Base-by-base conservation (phyloP, 768 basidiomycete genomes). In the Amanita pseudoporphyria region DNA sequence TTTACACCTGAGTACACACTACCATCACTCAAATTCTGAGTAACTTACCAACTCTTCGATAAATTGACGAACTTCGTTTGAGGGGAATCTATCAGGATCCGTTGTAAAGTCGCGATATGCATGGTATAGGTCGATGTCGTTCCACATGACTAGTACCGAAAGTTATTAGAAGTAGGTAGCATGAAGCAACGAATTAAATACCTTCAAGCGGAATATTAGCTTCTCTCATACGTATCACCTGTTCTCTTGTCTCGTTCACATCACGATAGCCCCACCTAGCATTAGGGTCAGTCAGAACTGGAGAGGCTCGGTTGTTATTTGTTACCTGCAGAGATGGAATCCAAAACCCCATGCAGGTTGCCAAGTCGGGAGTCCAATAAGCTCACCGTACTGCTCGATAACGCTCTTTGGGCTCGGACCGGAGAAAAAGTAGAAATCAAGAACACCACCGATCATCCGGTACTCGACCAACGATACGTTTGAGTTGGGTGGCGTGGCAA, bases 351-450 rank as follows among this genome's bases (percentile, higher is more conserved):
- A 89, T 32, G 70, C 69, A 2, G 85, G 86, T 59, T 81, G 79
- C 77, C 83, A 81, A 26, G 76, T 77, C 3, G 87, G 84, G 33
- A 76, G 66, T 3, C 86, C 86, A 22, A 84, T 71, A n/a, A 79
- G 65, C 31, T 67, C 72, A 4, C 80, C 76, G 56, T 88, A 85
- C 62, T 89, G 86, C 53, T 82, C 74, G 43, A 84, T 74, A 7
- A 87, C 86, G n/a, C 64, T 62, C 39, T 67, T 66, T 21, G 80
- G 74, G 65, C 46, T 73, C 64, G 61, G 78, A 52, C 82, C 82
- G 14, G 78, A 76, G 60, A 88, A 74, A 66, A 85, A 87, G 69
- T 87, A 88, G 54, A 89, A 79, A 63, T 88, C 83, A 28, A 89
- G 65, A 0, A 79, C 80, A 14, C 87, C 87, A 5, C 87, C 87